These are phyloP conservation scores for Jamesozyma spencerorum DNA, from an alignment of 805 yeast genomes.

Conservation along the genomic window DNA sequence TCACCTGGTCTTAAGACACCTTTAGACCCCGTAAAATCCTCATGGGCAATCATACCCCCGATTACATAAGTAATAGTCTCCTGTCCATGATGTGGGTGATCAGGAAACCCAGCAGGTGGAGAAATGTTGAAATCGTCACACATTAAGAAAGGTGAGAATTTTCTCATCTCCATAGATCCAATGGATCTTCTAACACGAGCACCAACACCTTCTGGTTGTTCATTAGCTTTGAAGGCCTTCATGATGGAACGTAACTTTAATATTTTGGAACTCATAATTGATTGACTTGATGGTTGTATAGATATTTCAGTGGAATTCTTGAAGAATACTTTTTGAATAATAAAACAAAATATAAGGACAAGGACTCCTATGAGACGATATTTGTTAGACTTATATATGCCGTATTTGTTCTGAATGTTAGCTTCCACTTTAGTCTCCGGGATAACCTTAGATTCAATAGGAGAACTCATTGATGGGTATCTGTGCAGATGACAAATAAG, in stretches of 20 bases:
- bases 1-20: slow-evolving; percentile 77
- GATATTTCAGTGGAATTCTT: background rate
- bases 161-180: slow-evolving; percentile 57
- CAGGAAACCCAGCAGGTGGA: slow-evolving; percentile 71
- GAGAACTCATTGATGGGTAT: too few relatives aligned
- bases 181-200: slow-evolving; percentile 75
- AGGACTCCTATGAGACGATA: background rate
- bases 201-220: slow-evolving; percentile 82
- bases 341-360: background rate
- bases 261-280: background rate
- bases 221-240: slow-evolving; percentile 49
- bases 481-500: too few relatives aligned
- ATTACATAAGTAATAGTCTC: slow-evolving; percentile 64
- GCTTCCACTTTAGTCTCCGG: too few relatives aligned
- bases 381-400: background rate
- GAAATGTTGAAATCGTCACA: slow-evolving; percentile 65
- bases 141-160: slow-evolving; percentile 75
- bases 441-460: too few relatives aligned
- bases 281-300: background rate
- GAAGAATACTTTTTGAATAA: too few relatives aligned
- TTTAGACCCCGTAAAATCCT: slow-evolving; percentile 78
- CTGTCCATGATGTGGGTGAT: slow-evolving; percentile 77
- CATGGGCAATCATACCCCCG: slow-evolving; percentile 65
- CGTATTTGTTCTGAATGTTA: background rate
- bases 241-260: slow-evolving; percentile 35